These are phyloP conservation scores for Botrytis medusae DNA, from an alignment of 2,329 filamentous ascomycete genomes.

Conservation along the genomic window DNA sequence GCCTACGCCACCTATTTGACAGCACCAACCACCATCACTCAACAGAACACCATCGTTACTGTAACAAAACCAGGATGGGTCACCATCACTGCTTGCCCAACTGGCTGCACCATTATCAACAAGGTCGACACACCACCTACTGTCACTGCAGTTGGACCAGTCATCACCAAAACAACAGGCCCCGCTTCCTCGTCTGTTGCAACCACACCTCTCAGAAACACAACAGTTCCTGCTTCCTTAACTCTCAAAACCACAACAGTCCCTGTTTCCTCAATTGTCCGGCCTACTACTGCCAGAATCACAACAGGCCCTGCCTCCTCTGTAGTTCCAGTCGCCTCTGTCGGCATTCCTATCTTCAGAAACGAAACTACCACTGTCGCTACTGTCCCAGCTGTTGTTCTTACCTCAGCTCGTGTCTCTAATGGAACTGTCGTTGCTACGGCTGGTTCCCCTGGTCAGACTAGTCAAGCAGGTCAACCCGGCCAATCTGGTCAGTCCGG, in stretches of 20 bases:
- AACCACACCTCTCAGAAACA: neutral
- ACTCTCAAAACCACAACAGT: neutral
- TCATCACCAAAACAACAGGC: neutral
- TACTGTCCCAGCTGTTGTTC: neutral
- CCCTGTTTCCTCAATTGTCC: neutral
- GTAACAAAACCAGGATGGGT: conserved; percentile 23
- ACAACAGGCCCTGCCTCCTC: neutral
- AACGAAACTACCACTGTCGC: neutral
- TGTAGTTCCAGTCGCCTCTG: neutral
- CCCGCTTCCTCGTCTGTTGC: too few relatives aligned
- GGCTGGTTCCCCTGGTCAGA: neutral
- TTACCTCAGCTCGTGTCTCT: neutral
- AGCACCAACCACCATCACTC: conserved; percentile 21
- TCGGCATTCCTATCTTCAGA: neutral
- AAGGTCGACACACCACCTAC: conserved; percentile 14
- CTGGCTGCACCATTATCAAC: conserved; percentile 27
- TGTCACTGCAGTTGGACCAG: conserved; percentile 13
- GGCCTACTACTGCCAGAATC: neutral
- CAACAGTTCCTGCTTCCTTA: neutral
- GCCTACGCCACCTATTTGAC: conserved; percentile 27
- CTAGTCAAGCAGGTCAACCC: neutral
- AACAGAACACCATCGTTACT: conserved; percentile 22
- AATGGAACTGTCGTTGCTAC: neutral
- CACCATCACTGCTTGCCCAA: conserved; percentile 26
- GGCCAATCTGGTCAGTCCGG: neutral